Conservation (phyloP, 164 flowering plant species). For the Macadamia tetraphylla region DNA sequence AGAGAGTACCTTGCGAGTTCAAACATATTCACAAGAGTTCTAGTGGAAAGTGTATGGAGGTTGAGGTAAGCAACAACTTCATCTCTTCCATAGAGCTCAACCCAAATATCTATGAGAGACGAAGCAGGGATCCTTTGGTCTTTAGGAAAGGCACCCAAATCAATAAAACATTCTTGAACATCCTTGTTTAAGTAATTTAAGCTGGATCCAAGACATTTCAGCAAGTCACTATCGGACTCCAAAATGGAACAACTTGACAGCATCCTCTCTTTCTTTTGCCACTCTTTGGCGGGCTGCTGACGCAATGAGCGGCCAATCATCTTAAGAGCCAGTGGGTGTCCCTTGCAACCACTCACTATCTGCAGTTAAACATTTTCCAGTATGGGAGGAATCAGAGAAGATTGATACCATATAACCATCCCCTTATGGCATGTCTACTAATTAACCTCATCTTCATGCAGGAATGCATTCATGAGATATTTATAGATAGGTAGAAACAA, state of each 20-base stretch:
- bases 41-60: slow-evolving; percentile 24
- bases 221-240: slow-evolving; percentile 15
- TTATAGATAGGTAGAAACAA: not conserved
- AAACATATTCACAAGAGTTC: too few relatives aligned
- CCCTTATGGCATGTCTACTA: too few relatives aligned
- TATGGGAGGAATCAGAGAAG: too few relatives aligned
- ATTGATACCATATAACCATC: too few relatives aligned
- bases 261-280: slow-evolving; percentile 16
- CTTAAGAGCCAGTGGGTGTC: slow-evolving; percentile 33
- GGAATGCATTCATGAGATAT: not conserved
- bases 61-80: slow-evolving; percentile 55
- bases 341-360: slow-evolving; percentile 31
- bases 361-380: slow-evolving; percentile 12
- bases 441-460: too few relatives aligned
- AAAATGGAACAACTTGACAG: slow-evolving; percentile 23
- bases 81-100: slow-evolving; percentile 41
- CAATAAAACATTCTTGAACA: slow-evolving; percentile 39
- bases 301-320: slow-evolving; percentile 32
- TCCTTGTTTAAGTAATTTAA: slow-evolving; percentile 21
- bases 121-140: slow-evolving; percentile 59
- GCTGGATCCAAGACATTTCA: slow-evolving; percentile 25
- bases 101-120: slow-evolving; percentile 56
- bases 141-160: slow-evolving; percentile 59
- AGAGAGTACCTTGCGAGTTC: too few relatives aligned
- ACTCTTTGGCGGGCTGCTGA: slow-evolving; percentile 17